Evolutionary conservation across 2,329 filamentous ascomycete species (phyloP).

Genomic region (Aspergillus novoparasiticus): DNA sequence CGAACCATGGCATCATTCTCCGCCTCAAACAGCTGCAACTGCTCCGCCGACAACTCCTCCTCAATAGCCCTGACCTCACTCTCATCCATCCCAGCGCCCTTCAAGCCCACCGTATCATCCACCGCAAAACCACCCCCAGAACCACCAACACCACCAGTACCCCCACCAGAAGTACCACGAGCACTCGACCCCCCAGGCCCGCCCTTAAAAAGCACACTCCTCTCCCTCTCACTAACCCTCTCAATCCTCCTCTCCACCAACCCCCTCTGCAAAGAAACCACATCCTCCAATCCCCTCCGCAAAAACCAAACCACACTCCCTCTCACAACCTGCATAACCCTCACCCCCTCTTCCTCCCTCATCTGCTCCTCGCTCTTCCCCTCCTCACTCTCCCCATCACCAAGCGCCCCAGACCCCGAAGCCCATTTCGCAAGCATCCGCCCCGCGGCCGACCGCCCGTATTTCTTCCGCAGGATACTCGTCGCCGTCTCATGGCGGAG

Average conservation of each 20-base stretch:
- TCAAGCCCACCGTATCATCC: conserved; percentile 18
- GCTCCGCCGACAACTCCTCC: conserved; percentile 73
- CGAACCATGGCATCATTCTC: conserved; percentile 92
- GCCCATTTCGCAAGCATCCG: conserved; percentile 64
- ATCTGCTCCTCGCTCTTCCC: conserved; percentile 68
- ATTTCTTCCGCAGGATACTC: conserved; percentile 72
- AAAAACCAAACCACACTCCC: conserved; percentile 85
- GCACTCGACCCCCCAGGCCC: conserved; percentile 8
- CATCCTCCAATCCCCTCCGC: conserved; percentile 72
- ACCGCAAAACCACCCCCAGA: neutral
- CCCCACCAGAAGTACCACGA: no score
- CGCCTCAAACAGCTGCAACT: conserved; percentile 89
- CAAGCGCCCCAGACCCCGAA: conserved; percentile 38
- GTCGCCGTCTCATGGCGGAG: conserved; percentile 76
- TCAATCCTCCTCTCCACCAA: conserved; percentile 93
- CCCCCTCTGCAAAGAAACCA: conserved; percentile 74
- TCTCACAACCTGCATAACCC: conserved; percentile 68
- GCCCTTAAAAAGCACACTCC: conserved; percentile 76
- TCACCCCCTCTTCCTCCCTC: conserved; percentile 69
- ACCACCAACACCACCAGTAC: neutral
- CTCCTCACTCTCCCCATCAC: conserved; percentile 35
- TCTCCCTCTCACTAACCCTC: conserved; percentile 85
- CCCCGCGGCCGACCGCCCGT: conserved; percentile 56
- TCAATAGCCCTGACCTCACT: conserved; percentile 46
- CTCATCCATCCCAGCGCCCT: conserved; percentile 30